These are phyloP conservation scores for Fonsecaea pugnacius DNA, from an alignment of 2,329 filamentous ascomycete genomes.

Conservation along the genomic window DNA sequence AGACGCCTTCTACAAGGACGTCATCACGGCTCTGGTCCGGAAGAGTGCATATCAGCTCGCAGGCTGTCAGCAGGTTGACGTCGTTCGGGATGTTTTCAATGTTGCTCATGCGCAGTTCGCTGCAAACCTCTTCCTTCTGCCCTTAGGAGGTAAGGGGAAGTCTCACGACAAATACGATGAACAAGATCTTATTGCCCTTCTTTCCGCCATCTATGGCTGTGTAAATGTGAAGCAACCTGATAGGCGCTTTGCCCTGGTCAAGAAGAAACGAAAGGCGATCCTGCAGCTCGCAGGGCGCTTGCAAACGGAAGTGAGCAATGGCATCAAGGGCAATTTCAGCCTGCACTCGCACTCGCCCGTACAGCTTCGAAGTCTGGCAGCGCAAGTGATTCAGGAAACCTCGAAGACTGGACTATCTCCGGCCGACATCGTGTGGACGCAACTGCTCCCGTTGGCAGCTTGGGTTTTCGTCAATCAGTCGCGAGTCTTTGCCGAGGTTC, in stretches of 20 bases:
- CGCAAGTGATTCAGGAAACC: constrained; percentile 16
- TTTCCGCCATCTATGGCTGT: constrained; percentile 58
- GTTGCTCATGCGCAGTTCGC: constrained; percentile 60
- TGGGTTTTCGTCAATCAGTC: constrained; percentile 72
- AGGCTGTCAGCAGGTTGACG: constrained; percentile 52
- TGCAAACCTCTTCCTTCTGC: constrained; percentile 59
- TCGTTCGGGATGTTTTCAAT: constrained; percentile 58
- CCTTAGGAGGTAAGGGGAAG: constrained; percentile 58
- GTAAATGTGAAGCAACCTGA: constrained; percentile 61
- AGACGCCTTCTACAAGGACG: constrained; percentile 52
- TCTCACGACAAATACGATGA: constrained; percentile 60
- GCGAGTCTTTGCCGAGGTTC: constrained; percentile 71
- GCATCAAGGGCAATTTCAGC: constrained; percentile 60
- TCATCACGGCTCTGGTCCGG: constrained; percentile 51
- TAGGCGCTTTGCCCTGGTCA: constrained; percentile 56
- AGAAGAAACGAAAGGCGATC: constrained; percentile 57
- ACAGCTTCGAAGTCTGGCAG: constrained; percentile 42
- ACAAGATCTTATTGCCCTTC: constrained; percentile 58
- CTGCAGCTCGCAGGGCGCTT: constrained; percentile 64
- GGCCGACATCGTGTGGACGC: constrained; percentile 39
- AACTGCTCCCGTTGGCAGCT: constrained; percentile 69
- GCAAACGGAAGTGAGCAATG: constrained; percentile 67
- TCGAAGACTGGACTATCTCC: constrained; percentile 15
- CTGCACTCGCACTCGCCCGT: constrained; percentile 54
- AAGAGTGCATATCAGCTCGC: constrained; percentile 53